phyloP scores from a whole-genome alignment of 1,139 yeast species.

The Taphrina confusa region DNA sequence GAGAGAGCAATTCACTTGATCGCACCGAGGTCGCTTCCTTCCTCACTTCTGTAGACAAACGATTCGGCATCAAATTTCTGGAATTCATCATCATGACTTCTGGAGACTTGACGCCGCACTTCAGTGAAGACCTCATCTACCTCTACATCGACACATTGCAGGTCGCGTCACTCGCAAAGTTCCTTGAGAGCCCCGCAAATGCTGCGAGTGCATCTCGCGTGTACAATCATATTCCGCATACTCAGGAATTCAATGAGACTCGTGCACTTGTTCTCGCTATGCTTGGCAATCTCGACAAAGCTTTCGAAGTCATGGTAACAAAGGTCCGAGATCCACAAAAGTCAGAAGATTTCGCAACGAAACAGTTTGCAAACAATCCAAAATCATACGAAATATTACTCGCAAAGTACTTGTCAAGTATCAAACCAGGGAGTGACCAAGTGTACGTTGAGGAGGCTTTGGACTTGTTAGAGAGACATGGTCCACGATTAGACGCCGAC shows the following conservation, averaged over 20 bases:
- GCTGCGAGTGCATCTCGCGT: constrained; percentile 48
- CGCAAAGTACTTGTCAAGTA: constrained; percentile 44
- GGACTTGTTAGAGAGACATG: constrained; percentile 29
- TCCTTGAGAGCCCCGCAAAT: constrained; percentile 40
- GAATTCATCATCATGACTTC: constrained; percentile 59
- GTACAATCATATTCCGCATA: constrained; percentile 44
- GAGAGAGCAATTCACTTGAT: constrained; percentile 63
- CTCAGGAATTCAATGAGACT: constrained; percentile 47
- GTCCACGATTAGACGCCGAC: constrained; percentile 44
- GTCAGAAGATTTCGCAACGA: constrained; percentile 62
- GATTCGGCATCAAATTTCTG: constrained; percentile 57
- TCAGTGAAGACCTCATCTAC: constrained; percentile 59
- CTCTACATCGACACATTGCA: constrained; percentile 53
- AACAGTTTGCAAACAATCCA: constrained; percentile 52
- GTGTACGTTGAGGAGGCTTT: constrained; percentile 39
- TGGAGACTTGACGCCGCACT: constrained; percentile 51
- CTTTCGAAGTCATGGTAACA: constrained; percentile 63
- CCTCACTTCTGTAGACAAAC: constrained; percentile 45
- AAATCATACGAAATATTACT: constrained; percentile 45
- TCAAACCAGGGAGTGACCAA: constrained; percentile 42
- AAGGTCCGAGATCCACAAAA: constrained; percentile 59
- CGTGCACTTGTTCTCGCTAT: constrained; percentile 62
- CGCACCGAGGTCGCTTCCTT: constrained; percentile 56
- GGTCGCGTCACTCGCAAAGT: constrained; percentile 43
- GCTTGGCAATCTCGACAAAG: constrained; percentile 63